Percentiles rank a stretch among this genome's conserved stretches.
Evolutionary conservation across 768 basidiomycete species (phyloP).

Genomic region (Trametes elegans): DNA sequence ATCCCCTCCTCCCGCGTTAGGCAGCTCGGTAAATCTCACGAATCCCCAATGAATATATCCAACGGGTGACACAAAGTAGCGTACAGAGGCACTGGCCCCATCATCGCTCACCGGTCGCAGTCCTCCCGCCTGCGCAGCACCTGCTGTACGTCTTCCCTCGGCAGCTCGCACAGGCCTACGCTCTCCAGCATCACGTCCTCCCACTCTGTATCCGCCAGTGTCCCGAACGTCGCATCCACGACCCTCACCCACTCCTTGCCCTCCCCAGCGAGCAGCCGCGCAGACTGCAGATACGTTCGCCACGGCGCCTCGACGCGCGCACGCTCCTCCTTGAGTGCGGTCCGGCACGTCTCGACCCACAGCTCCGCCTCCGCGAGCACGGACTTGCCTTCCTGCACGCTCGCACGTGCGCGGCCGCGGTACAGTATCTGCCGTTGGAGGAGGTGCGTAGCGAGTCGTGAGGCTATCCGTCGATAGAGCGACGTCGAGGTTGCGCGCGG

Average conservation of each 20-base stretch:
- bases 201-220: slow-evolving; percentile 42
- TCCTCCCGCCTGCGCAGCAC: slow-evolving; percentile 50
- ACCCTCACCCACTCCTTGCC: slow-evolving; percentile 50
- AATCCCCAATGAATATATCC: no score
- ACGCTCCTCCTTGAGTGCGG: slow-evolving; percentile 49
- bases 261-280: slow-evolving; percentile 62
- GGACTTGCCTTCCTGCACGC: slow-evolving; percentile 54
- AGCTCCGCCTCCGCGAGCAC: slow-evolving; percentile 73
- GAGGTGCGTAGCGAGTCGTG: slow-evolving; percentile 72
- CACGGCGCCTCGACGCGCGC: slow-evolving; percentile 69
- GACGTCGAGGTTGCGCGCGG: slow-evolving; percentile 54
- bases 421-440: slow-evolving; percentile 80
- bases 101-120: slow-evolving; percentile 30
- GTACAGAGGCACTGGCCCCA: background rate
- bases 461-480: slow-evolving; percentile 74
- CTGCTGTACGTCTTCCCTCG: slow-evolving; percentile 56
- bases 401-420: slow-evolving; percentile 62
- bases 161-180: slow-evolving; percentile 61
- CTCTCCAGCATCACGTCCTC: slow-evolving; percentile 48
- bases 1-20: background rate
- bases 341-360: slow-evolving; percentile 79
- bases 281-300: slow-evolving; percentile 69
- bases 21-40: background rate
- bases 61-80: background rate
- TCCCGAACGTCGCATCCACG: slow-evolving; percentile 47